These are phyloP conservation scores for Plasmodium reichenowi DNA, from an alignment of 169 alveolate genomes.

Conservation along the genomic window DNA sequence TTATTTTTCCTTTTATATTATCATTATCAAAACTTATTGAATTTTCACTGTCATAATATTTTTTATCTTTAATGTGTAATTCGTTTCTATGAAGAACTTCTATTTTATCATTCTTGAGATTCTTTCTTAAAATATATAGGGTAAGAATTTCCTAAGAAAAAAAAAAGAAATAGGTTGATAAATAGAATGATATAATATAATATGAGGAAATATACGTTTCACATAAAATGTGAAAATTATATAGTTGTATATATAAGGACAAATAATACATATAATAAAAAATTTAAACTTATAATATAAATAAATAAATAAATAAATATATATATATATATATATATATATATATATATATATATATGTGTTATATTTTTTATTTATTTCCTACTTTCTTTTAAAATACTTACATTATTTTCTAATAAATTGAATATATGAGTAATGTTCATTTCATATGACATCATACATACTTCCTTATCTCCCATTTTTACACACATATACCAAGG, in stretches of 20 bases:
- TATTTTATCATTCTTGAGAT: slow-evolving; percentile 40
- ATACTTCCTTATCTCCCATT: slow-evolving; percentile 25
- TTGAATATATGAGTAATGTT: slow-evolving; percentile 58
- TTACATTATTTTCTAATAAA: slow-evolving; percentile 42
- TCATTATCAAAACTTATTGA: slow-evolving; percentile 59
- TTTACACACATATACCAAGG: slow-evolving; percentile 74
- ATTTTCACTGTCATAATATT: slow-evolving; percentile 40
- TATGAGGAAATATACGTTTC: no score
- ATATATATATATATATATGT: slow-evolving; percentile 3
- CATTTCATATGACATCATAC: slow-evolving; percentile 74
- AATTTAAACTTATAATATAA: not conserved
- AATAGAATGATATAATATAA: no score
- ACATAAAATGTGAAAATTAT: no score
- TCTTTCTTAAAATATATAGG: slow-evolving; percentile 44
- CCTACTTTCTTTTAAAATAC: not conserved
- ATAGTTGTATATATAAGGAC: not conserved
- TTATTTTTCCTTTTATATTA: slow-evolving; percentile 69
- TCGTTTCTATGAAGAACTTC: slow-evolving; percentile 57
- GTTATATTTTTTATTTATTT: no score
- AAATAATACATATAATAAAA: not conserved
- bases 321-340: not conserved
- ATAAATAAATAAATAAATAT: not conserved
- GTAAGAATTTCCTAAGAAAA: slow-evolving; percentile 24
- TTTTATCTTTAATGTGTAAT: slow-evolving; percentile 50
- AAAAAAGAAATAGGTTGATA: not conserved